Percentiles rank a stretch among this genome's conserved stretches.
Conservation (phyloP, 441 rosid species). For the Metrosideros polymorpha region DNA sequence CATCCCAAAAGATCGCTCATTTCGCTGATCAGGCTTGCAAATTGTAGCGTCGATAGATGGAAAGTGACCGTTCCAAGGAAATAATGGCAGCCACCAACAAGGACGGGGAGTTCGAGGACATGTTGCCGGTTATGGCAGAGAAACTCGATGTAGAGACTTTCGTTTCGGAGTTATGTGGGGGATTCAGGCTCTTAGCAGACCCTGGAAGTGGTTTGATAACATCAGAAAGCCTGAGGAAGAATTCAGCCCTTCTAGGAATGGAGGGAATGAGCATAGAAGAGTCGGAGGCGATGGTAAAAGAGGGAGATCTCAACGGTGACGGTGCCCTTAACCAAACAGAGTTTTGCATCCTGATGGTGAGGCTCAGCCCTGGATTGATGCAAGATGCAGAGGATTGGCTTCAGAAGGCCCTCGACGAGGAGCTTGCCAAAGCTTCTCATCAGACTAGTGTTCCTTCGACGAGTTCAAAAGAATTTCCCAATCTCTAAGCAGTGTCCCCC, state of each 20-base stretch:
- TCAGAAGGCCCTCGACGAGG: constrained; percentile 55
- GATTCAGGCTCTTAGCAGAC: constrained; percentile 71
- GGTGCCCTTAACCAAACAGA: constrained; percentile 68
- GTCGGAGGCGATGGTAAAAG: constrained; percentile 62
- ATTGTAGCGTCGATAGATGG: not conserved
- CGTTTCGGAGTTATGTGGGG: constrained; percentile 64
- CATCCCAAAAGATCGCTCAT: not conserved
- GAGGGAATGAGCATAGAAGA: constrained; percentile 68
- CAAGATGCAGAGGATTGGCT: constrained; percentile 68
- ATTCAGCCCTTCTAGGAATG: constrained; percentile 66
- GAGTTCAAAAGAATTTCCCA: not conserved
- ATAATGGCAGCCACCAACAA: not conserved
- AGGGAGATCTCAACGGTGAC: constrained; percentile 82
- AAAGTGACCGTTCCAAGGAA: not conserved
- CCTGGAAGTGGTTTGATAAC: constrained; percentile 49
- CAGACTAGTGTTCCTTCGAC: not conserved
- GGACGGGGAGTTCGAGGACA: constrained; percentile 42
- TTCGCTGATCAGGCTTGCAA: not conserved
- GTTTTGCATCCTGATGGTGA: constrained; percentile 83
- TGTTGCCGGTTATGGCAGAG: constrained; percentile 79
- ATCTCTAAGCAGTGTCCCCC: not conserved
- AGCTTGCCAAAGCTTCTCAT: constrained; percentile 16
- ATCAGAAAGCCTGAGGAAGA: constrained; percentile 48
- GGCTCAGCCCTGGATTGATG: constrained; percentile 90
- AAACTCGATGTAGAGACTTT: constrained; percentile 71